A percentile compares a stretch with the other conserved stretches of the same genome.
Evolutionary conservation across 2,329 filamentous ascomycete genomes (phyloP).

Genomic region (Diaporthe longicolla): DNA sequence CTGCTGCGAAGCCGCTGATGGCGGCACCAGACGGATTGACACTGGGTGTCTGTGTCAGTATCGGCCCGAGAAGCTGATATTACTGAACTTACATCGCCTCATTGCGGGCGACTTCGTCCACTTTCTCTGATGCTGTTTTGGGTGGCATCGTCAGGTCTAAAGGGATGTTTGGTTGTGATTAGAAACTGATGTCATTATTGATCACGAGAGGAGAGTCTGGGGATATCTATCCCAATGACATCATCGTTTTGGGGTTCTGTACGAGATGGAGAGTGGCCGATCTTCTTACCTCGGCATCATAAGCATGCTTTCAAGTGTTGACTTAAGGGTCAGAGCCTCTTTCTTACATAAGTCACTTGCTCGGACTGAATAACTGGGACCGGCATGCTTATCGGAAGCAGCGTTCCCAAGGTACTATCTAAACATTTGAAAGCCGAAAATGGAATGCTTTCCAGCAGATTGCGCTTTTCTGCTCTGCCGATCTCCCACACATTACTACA

Average conservation of each 20-base stretch:
- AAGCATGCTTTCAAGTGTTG: not conserved
- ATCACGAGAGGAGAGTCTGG: not conserved
- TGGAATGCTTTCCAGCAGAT: too few relatives aligned
- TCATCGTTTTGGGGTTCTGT: not conserved
- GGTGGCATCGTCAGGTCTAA: constrained; percentile 16
- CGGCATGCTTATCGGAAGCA: too few relatives aligned
- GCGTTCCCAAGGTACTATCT: too few relatives aligned
- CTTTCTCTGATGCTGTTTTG: constrained; percentile 7
- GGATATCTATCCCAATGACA: not conserved
- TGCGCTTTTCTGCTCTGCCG: too few relatives aligned
- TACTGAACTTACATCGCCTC: constrained; percentile 16
- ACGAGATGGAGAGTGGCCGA: not conserved
- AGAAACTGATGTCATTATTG: not conserved
- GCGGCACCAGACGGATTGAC: constrained; percentile 37
- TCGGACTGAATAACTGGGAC: too few relatives aligned
- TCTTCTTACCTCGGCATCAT: constrained; percentile 5
- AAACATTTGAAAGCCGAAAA: too few relatives aligned
- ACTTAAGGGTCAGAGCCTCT: not conserved
- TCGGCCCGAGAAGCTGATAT: not conserved
- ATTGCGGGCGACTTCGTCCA: not conserved
- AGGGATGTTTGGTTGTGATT: not conserved
- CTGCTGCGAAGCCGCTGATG: constrained; percentile 30
- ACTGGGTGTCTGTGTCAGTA: not conserved
- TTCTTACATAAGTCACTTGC: not conserved
- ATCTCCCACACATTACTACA: too few relatives aligned